Base-by-base conservation (phyloP, 768 basidiomycete species). In the Leccinum longicurvipes region DNA sequence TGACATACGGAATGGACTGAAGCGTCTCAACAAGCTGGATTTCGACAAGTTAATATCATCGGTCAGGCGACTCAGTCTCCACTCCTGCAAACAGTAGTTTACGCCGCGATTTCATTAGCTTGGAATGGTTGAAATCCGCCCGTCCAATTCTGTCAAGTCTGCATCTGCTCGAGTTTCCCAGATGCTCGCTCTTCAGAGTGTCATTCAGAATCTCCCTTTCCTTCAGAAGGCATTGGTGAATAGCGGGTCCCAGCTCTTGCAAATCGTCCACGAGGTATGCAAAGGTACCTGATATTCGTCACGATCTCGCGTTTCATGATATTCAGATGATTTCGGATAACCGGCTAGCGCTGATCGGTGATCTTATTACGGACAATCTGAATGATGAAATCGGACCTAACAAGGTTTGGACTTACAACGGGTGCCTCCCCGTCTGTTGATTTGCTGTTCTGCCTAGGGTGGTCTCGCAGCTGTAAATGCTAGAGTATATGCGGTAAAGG, bases 401-500 rank as follows among this genome's bases (percentile, higher is more conserved):
- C 19, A 92, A 88, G 77, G 90, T 88, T 53, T n/a, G 47, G 21
- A 27, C 11, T 21, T 39, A 34, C 49, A 1, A 45, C 12, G 28
- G 12, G 24, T 6, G n/a, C 25, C 25, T n/a, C 14, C 54, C 47
- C n/a, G 2, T 45, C 54, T 21, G 17, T 23, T 56, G n/a, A 54
- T 15, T 47, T 31, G 21, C 15, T 12, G 5, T 32, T 10, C 11
- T 19, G 17, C 50, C 4, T 55, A 90, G 89, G 83, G 84, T 34
- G 87, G 89, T 9, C 77, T 93, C 23, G 82, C 78, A 6, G 85
- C 86, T 1, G 79, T 90, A 21, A 93, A 91, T 64, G 82, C 87
- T 6, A 82, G 87, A 50, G 87, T 98, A 23, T 99, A 93, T 71
- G 95, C 95, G 2, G 89, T 98, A 55, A 91, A 85, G 69, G 86